Base-by-base conservation (phyloP, 2,329 filamentous ascomycete genomes). In the Polytolypa hystricis region DNA sequence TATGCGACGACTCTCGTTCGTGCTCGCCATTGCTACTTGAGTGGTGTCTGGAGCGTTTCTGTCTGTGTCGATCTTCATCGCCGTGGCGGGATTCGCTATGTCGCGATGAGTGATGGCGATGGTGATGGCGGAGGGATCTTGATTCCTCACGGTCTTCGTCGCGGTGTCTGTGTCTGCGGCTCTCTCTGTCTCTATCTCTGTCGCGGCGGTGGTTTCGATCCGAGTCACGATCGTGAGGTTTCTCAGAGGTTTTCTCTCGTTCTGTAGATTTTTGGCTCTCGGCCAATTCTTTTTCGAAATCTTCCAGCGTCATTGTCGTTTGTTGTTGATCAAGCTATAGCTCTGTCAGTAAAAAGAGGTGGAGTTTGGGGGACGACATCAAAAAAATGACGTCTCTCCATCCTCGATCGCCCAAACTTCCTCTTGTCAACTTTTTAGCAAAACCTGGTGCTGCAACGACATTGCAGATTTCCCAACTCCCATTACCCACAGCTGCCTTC, bases 251-350 rank as follows among this genome's bases (percentile, higher is more conserved):
- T 47, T 43, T 61, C 35, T 52, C 50, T 39, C 55, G 50, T 55
- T 48, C 56, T 46, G 44, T 60, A 38, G 44, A 43, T 35, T 47
- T 48, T 42, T 55, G 50, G 45, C 74, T 77, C 30, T 77, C 71
- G 1, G 79, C 81, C 9, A 93, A 68, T 17, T 77, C 67, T 54
- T 79, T 83, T 57, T 93, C 85, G 41, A 93, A 93, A 40, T 87
- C 83, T 47, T 77, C 74, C 40, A 79, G 55, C 4, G 70, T 68
- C 74, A 77, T 78, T 18, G 34, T 60, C 10, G 21, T 25, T 25
- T n/a, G 21, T 25, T 7, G 11, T 28, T 44, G 23, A 11, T n/a
- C 3, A 23, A n/a, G n/a, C 14, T 16, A 26, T 30, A 19, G n/a
- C 9, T 30, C 16, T 15, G 21, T 25, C 7, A 28, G 10, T 16